A percentile compares a stretch with the other conserved stretches of the same genome.
phyloP scores from a whole-genome alignment of 345 rosid species.

The Eutrema yunnanense region DNA sequence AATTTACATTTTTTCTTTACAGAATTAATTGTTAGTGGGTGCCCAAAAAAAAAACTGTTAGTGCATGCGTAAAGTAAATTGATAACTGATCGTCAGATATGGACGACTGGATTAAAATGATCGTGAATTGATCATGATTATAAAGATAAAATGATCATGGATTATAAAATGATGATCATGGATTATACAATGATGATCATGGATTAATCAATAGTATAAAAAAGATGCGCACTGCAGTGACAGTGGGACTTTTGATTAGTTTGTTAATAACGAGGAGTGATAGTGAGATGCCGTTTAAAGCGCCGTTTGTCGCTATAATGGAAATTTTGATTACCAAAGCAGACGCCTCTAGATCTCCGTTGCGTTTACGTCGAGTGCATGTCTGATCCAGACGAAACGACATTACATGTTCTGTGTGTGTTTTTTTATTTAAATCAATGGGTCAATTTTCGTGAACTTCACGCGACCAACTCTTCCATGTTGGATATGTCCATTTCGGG shows the following conservation, averaged over 20 bases:
- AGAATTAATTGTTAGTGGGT: not conserved
- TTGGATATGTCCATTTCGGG: not conserved
- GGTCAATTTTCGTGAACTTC: not conserved
- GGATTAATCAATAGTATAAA: not conserved
- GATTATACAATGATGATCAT: not conserved
- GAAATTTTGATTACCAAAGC: not conserved
- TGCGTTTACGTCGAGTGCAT: slow-evolving; percentile 38
- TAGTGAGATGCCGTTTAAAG: slow-evolving; percentile 25
- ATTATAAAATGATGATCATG: not conserved
- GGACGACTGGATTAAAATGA: not conserved
- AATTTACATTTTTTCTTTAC: not conserved
- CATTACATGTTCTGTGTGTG: not conserved
- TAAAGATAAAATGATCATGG: not conserved
- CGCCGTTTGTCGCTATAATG: slow-evolving; percentile 26
- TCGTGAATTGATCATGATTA: not conserved
- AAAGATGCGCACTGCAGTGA: slow-evolving; percentile 10
- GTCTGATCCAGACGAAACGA: slow-evolving; percentile 1
- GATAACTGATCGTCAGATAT: not conserved
- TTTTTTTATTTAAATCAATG: not conserved
- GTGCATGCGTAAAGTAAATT: not conserved
- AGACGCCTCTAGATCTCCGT: slow-evolving; percentile 27
- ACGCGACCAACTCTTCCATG: not conserved
- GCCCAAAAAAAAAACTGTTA: not conserved
- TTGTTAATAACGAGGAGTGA: slow-evolving; percentile 7
- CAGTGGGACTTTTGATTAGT: slow-evolving; percentile 17